Percentiles rank a stretch among this genome's conserved stretches.
These are phyloP conservation scores for Pichia insulana DNA, from an alignment of 805 yeast species.

Conservation along the genomic window DNA sequence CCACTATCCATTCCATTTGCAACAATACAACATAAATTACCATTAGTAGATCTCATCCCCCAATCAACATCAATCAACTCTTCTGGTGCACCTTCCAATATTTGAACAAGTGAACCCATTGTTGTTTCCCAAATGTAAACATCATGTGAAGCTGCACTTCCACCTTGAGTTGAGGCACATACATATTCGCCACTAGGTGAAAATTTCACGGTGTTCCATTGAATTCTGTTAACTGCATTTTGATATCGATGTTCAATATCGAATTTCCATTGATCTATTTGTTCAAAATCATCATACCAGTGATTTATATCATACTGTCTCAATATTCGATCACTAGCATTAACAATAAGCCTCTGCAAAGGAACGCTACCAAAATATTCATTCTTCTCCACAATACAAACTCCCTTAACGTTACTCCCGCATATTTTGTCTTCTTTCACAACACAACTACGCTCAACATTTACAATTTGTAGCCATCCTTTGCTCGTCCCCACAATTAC, in stretches of 20 bases:
- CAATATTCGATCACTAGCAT: constrained; percentile 69
- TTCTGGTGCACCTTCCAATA: constrained; percentile 83
- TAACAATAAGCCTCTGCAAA: constrained; percentile 57
- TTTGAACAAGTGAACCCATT: constrained; percentile 77
- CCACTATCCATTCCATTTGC: constrained; percentile 87
- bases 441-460: constrained; percentile 22
- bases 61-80: constrained; percentile 82
- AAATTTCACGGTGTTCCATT: constrained; percentile 78
- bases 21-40: constrained; percentile 59
- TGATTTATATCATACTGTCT: constrained; percentile 42
- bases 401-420: constrained; percentile 61
- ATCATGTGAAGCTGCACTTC: constrained; percentile 83
- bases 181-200: constrained; percentile 73
- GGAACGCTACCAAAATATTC: constrained; percentile 5
- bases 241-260: constrained; percentile 77
- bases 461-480: constrained; percentile 60
- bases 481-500: constrained; percentile 72
- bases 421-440: constrained; percentile 44
- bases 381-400: constrained; percentile 43
- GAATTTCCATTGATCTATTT: constrained; percentile 27
- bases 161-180: constrained; percentile 83
- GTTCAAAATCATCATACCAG: constrained; percentile 22
- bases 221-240: constrained; percentile 79
- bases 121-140: constrained; percentile 88
- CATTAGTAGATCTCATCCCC: constrained; percentile 37